Base-by-base conservation (phyloP, 805 yeast species). In the Isabelozyma rhagii region DNA sequence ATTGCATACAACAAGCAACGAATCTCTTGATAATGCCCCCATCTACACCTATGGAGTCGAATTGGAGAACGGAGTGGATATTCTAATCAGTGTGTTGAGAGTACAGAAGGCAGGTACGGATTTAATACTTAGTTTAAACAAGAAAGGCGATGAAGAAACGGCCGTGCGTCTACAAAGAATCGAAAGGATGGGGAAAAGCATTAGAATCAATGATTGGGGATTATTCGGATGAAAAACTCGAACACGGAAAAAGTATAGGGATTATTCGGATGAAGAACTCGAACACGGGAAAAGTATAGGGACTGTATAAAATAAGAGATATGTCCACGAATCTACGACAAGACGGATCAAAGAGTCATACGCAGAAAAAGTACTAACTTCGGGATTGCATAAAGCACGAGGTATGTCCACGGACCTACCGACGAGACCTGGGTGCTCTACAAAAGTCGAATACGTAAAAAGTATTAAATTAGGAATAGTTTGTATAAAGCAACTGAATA, bases 1-100 rank as follows among this genome's bases (percentile, higher is more conserved):
- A 21, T 10, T 31, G 10, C 10, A n/a, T 14, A 9, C 43, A 13
- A 27, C 47, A 1, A 46, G 17, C 17, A 43, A 44, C 14, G 34
- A 39, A 3, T 8, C 10, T 10, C 34, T 29, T 10, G 10, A 15
- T 15, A 15, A 29, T 8, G 34, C 34, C 3, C 34, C 34, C 34
- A 29, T 29, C 10, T 29, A 14, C 31, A 47, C 10, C 48, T 49
- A 8, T 36, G 39, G 4, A 6, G 36, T 52, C 36, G 34, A 38
- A 25, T 46, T 51, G 10, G 44, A 39, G n/a, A 43, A 41, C 11
- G 45, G 46, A 29, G 41, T 48, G 13, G 2, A 3, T 3, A 67
- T 84, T 11, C 72, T 84, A 13, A 55, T 85, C n/a, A 85, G 82
- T 0, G 62, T 88, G 41, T 66, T 86, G 34, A 70, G 92, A 48